Evolutionary conservation across 352 stramenopile genomes (phyloP), one percentile per base, ranked within the genome.

Genomic region (Phytophthora gonapodyides): DNA sequence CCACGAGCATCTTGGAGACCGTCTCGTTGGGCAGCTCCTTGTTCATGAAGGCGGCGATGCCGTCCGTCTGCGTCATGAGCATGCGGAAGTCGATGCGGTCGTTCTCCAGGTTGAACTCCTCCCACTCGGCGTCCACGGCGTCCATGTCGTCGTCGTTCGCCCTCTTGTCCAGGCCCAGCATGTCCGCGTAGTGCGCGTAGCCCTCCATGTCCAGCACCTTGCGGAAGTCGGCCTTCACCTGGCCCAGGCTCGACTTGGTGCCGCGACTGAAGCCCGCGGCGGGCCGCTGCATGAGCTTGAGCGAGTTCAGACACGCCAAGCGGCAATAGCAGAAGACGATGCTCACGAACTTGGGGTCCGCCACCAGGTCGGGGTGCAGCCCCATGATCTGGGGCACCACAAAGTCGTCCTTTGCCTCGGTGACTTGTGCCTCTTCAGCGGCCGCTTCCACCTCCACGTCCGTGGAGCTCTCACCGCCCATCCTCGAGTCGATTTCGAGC

Each of bases 1-100:
- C 76, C 27, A 90, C 84, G 16, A 95, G 76, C 76, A 95, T 88
- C 65, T 91, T 93, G 13, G 82, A 82, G 61, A 95, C 88, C 24
- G 81, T 90, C 33, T 94, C 82, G 63, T 88, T 79, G 7, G 79
- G 59, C 9, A 95, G 69, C 56, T 89, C 69, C 0, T 35, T 36
- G 50, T 88, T 86, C 68, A 93, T 88, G 44, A 88, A 73, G 51
- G 52, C 58, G 16, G 90, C 78, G 35, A 91, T 75, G 31, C 76
- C 61, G 30, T 93, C 60, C 5, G 82, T 92, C 57, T 91, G 71
- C 24, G 78, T 78, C 24, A 91, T 57, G 1, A 92, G 71, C 73
- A 88, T 89, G 37, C 82, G 79, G 56, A 95, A 95, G 74, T 95
- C 87, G 50, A 93, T 92, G 48, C 84, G 82, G 55, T 95, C 84